These are phyloP conservation scores for Penicillium sp. DNA, from an alignment of 2,329 filamentous ascomycete species.

Conservation along the genomic window DNA sequence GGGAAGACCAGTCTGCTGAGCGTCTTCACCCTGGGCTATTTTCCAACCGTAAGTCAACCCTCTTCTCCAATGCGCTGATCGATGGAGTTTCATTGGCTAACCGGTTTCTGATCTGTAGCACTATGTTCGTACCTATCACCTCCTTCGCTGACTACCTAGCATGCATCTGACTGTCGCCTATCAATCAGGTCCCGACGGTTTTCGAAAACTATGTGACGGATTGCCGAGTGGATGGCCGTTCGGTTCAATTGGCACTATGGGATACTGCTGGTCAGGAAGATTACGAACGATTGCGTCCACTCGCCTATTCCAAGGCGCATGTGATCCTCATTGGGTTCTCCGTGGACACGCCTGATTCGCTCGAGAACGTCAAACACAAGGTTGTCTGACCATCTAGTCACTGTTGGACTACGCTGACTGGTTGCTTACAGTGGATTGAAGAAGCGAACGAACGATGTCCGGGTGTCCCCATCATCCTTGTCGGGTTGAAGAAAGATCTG, in stretches of 20 bases:
- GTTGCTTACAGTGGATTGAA: conserved; percentile 89
- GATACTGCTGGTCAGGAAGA: conserved; percentile 98
- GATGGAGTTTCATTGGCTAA: no score
- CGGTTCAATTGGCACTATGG: conserved; percentile 95
- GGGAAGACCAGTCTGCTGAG: conserved; percentile 95
- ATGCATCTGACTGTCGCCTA: conserved; percentile 9
- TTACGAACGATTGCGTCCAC: conserved; percentile 85
- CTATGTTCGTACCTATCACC: conserved; percentile 33
- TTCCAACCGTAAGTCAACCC: conserved; percentile 67
- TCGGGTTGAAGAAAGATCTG: conserved; percentile 93
- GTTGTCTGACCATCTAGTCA: no score
- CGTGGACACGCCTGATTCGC: conserved; percentile 85
- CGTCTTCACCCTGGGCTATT: conserved; percentile 96
- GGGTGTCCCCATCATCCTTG: conserved; percentile 89
- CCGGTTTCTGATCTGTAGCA: conserved; percentile 25
- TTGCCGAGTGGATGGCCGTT: conserved; percentile 94
- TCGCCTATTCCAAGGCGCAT: conserved; percentile 95
- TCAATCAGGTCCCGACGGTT: conserved; percentile 72
- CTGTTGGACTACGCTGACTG: no score
- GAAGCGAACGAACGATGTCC: conserved; percentile 89
- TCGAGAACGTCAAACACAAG: conserved; percentile 98
- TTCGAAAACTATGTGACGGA: conserved; percentile 99
- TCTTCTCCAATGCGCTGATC: no score
- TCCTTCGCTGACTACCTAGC: neutral
- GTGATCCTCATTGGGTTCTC: conserved; percentile 94